These are phyloP conservation scores for Ilex asprella DNA, from an alignment of 257 asterid genomes.

Conservation along the genomic window DNA sequence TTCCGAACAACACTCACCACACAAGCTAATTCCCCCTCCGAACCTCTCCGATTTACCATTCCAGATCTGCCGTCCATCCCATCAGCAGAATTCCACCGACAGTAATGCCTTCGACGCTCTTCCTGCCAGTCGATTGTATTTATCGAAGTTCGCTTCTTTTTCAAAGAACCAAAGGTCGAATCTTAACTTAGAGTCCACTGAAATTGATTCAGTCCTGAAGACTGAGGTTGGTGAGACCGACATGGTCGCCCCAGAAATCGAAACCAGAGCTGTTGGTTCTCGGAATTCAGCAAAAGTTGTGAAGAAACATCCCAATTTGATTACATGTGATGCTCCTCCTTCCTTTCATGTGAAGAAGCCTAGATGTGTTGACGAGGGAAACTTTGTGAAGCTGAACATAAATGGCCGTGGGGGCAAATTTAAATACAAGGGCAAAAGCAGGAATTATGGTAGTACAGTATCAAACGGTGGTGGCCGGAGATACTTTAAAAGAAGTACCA, in stretches of 20 bases:
- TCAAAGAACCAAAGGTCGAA: conserved; percentile 26
- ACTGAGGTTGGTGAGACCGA: conserved; percentile 16
- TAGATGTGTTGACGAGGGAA: conserved; percentile 57
- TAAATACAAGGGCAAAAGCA: conserved; percentile 38
- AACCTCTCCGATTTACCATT: conserved; percentile 26
- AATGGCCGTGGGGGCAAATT: conserved; percentile 86
- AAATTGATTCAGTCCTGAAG: conserved; percentile 17
- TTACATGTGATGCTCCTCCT: conserved; percentile 36
- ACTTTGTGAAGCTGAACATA: conserved; percentile 90
- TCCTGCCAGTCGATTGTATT: conserved; percentile 41
- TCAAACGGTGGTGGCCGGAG: conserved; percentile 37
- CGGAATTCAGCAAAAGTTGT: conserved; percentile 16
- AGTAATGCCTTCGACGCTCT: conserved; percentile 21
- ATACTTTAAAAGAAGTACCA: conserved; percentile 24
- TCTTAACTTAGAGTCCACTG: conserved; percentile 46
- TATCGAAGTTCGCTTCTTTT: conserved; percentile 48
- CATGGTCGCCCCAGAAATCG: background rate
- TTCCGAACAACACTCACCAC: conserved; percentile 7
- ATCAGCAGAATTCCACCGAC: conserved; percentile 11
- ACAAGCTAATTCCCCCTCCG: conserved; percentile 9
- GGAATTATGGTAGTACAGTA: conserved; percentile 17
- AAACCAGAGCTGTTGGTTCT: background rate
- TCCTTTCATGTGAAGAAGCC: conserved; percentile 31
- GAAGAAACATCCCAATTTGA: conserved; percentile 43
- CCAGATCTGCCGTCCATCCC: conserved; percentile 37